Evolutionary conservation across 345 rosid genomes (phyloP), one percentile per base, ranked within the genome.

Genomic region (Populus nigra): DNA sequence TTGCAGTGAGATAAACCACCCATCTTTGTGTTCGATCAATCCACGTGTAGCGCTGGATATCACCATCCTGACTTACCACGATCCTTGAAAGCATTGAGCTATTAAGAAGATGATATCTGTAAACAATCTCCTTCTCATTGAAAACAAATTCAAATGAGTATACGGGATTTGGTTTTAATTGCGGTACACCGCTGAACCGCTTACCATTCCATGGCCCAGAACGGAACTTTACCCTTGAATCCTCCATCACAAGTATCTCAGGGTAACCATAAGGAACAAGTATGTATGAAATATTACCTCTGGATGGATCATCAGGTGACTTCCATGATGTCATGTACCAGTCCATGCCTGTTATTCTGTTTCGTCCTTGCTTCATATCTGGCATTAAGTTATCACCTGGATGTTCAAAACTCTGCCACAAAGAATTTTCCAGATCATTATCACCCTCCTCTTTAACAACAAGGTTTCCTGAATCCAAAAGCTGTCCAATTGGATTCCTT

Each of bases 181-280:
- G 20, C 2, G 73, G 73, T 23, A 36, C 8, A 3, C 85, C 87
- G 4, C 78, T 65, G 43, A 84, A 83, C 53, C n/a, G 63, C 35
- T 78, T 22, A 20, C 83, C 85, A 69, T 79, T 53, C 87, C 89
- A 88, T 7, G 87, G 82, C 7, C 90, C 87, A 0, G 36, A 81
- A 43, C 88, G 78, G 31, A 22, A 55, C n/a, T 18, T 22, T 8
- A 69, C 59, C 20, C 23, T 29, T 1, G 83, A 75, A 36, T 77
- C 85, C 75, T 38, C 61, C 55, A 50, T 73, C 22, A 67, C 67
- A 53, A 45, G 18, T 5, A 11, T 5, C 63, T 88, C 85, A 22
- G 88, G 82, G 35, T 81, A 83, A 17, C 78, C 87, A 73, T 53
- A 62, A 4, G 78, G 53, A 43, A 84, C 76, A 0, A 85, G 13